Conservation (phyloP, 345 rosid species). For the Ceriops decandra region DNA sequence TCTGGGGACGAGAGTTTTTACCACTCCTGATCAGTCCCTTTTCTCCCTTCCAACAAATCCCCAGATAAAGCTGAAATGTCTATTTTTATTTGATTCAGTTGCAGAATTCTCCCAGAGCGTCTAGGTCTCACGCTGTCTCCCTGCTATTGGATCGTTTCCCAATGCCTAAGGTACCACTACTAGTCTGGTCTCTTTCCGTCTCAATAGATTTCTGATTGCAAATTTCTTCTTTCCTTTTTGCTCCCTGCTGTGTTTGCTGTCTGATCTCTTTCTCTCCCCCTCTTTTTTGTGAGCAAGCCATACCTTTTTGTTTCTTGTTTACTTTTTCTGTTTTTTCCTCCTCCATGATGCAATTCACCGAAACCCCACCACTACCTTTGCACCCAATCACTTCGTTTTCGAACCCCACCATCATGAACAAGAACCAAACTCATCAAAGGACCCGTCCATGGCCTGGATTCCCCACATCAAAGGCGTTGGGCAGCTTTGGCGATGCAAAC, state of each 20-base stretch:
- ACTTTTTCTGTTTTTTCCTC: slow-evolving; percentile 1
- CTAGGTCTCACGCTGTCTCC: slow-evolving; percentile 13
- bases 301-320: neutral
- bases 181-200: slow-evolving; percentile 73
- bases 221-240: slow-evolving; percentile 17
- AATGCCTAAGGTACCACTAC: slow-evolving; percentile 49
- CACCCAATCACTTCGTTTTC: slow-evolving; percentile 32
- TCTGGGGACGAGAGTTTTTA: slow-evolving; percentile 28
- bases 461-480: slow-evolving; percentile 46
- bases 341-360: slow-evolving; percentile 61
- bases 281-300: neutral
- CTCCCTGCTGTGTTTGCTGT: neutral
- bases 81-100: slow-evolving; percentile 37
- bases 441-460: slow-evolving; percentile 70
- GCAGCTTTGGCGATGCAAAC: slow-evolving; percentile 62
- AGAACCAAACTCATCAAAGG: slow-evolving; percentile 35
- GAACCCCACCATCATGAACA: slow-evolving; percentile 45
- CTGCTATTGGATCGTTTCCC: slow-evolving; percentile 47
- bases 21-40: slow-evolving; percentile 41
- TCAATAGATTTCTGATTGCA: slow-evolving; percentile 32
- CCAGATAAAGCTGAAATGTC: slow-evolving; percentile 49
- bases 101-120: slow-evolving; percentile 34
- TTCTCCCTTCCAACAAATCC: slow-evolving; percentile 34
- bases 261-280: neutral
- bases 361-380: slow-evolving; percentile 43